Conservation (phyloP, 1,139 yeast genomes). For the Saccharomyces hybrid region DNA sequence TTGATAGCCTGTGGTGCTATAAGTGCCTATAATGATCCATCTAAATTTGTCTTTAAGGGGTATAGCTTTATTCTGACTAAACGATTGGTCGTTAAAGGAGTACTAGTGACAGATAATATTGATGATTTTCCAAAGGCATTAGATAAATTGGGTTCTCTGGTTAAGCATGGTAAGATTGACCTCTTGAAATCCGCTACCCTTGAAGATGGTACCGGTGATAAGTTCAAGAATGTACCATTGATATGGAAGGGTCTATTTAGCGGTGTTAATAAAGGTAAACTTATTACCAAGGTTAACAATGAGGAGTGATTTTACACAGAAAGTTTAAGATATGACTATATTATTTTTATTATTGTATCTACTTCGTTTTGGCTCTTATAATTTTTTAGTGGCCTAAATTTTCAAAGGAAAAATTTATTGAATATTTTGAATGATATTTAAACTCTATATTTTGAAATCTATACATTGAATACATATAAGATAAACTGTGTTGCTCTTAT, state of each 20-base stretch:
- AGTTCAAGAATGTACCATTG: slow-evolving; percentile 38
- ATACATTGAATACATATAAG: background rate
- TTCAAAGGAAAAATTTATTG: background rate
- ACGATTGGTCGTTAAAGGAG: slow-evolving; percentile 45
- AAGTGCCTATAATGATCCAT: slow-evolving; percentile 46
- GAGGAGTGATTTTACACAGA: no score
- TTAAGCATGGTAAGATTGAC: slow-evolving; percentile 40
- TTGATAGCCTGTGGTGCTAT: slow-evolving; percentile 59
- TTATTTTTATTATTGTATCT: no score
- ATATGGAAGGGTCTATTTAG: slow-evolving; percentile 41
- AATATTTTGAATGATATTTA: background rate
- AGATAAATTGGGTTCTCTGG: slow-evolving; percentile 32
- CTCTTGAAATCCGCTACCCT: slow-evolving; percentile 33
- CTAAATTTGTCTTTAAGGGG: slow-evolving; percentile 33
- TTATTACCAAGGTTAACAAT: slow-evolving; percentile 28
- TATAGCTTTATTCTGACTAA: slow-evolving; percentile 42
- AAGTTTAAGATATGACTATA: no score
- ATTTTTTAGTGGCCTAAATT: no score
- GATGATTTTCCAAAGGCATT: slow-evolving; percentile 36
- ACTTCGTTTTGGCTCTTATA: no score
- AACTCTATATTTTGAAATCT: background rate
- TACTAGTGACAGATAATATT: slow-evolving; percentile 37
- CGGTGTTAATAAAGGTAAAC: slow-evolving; percentile 34
- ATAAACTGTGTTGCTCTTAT: background rate
- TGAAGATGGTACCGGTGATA: slow-evolving; percentile 34